A percentile compares a stretch with the other conserved stretches of the same genome.
Evolutionary conservation across 257 asterid genomes (phyloP).

Genomic region (Ligustrum vulgare): DNA sequence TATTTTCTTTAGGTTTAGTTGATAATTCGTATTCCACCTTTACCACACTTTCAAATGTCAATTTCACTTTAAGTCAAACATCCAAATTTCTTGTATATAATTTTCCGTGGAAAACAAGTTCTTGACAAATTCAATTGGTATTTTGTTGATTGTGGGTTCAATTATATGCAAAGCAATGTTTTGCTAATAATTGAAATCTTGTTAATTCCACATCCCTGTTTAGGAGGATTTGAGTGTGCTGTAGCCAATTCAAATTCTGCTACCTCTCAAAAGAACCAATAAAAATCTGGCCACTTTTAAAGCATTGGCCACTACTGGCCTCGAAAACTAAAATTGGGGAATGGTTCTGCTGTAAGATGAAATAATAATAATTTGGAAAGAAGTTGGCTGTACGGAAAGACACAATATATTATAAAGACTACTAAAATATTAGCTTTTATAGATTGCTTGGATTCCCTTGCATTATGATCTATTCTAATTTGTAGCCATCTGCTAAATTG

Average conservation of each 20-base stretch:
- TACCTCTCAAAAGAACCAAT: not conserved
- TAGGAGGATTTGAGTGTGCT: not conserved
- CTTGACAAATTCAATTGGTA: not conserved
- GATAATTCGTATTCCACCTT: no score
- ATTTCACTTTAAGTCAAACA: no score
- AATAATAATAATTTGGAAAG: not conserved
- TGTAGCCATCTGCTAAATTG: conserved; percentile 16
- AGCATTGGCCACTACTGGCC: not conserved
- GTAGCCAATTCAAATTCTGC: conserved; percentile 13
- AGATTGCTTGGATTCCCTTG: not conserved
- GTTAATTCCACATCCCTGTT: conserved; percentile 9
- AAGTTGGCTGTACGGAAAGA: not conserved
- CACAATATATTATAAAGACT: not conserved
- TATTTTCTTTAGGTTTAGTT: no score
- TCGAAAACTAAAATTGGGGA: conserved; percentile 12
- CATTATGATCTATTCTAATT: not conserved
- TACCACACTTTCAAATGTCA: no score
- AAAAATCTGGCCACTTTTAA: conserved; percentile 6
- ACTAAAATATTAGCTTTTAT: conserved; percentile 1
- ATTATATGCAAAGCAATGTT: not conserved
- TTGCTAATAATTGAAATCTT: conserved; percentile 1
- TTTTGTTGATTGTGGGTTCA: not conserved
- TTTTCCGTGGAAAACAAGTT: no score
- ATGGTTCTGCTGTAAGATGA: not conserved
- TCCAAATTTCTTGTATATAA: no score